phyloP scores from a whole-genome alignment of 2,329 filamentous ascomycete species.

The Penicillium rolfsii region DNA sequence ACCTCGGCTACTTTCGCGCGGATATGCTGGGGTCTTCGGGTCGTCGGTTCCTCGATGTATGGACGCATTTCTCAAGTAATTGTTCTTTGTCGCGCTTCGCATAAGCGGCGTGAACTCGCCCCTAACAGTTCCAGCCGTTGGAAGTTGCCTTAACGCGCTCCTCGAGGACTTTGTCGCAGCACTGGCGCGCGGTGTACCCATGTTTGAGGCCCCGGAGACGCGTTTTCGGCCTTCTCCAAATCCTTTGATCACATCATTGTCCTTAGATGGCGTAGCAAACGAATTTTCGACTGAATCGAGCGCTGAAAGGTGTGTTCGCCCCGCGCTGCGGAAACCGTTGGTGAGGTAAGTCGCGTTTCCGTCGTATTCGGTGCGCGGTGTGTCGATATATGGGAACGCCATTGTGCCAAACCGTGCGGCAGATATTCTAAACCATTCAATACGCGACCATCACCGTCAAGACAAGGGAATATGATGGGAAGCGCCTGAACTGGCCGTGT shows the following conservation, averaged over 20 bases:
- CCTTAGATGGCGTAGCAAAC: constrained; percentile 78
- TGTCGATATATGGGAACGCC: constrained; percentile 74
- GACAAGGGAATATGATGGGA: constrained; percentile 10
- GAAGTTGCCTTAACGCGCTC: constrained; percentile 69
- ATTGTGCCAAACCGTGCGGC: constrained; percentile 50
- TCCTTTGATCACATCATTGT: constrained; percentile 74
- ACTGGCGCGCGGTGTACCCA: constrained; percentile 75
- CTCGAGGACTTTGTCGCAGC: constrained; percentile 51
- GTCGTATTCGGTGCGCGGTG: constrained; percentile 76
- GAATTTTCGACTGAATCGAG: constrained; percentile 88
- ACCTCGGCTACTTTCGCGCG: constrained; percentile 65
- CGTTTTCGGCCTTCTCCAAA: constrained; percentile 66
- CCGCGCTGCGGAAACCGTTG: constrained; percentile 62
- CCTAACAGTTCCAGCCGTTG: constrained; percentile 56
- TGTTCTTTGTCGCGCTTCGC: constrained; percentile 74
- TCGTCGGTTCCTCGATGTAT: constrained; percentile 59
- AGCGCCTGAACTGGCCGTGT: constrained; percentile 35
- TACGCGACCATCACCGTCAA: constrained; percentile 33
- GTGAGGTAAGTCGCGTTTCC: constrained; percentile 82
- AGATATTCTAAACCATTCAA: constrained; percentile 26
- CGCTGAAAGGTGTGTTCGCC: constrained; percentile 45
- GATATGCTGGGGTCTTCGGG: constrained; percentile 69
- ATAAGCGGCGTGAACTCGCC: constrained; percentile 94
- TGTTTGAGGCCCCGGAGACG: constrained; percentile 57
- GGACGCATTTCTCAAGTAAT: constrained; percentile 62